Conservation (phyloP, 352 stramenopile species). For the Aphanomyces astaci region DNA sequence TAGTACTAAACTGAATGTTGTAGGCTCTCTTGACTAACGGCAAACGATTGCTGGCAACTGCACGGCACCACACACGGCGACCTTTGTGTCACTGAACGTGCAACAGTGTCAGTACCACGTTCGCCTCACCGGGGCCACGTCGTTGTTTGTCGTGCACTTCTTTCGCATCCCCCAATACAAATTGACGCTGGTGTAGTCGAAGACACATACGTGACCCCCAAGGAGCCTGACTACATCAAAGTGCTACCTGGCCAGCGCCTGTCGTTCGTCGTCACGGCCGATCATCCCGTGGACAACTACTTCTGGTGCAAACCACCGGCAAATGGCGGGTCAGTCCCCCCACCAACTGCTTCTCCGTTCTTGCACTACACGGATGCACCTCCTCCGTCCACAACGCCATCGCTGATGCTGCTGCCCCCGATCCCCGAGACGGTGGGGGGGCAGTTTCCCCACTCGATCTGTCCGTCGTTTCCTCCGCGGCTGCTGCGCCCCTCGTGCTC, state of each 20-base stretch:
- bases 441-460: slow-evolving; percentile 8
- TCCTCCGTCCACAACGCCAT: slow-evolving; percentile 4
- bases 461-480: not conserved
- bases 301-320: slow-evolving; percentile 16
- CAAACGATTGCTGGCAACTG: slow-evolving; percentile 19
- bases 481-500: slow-evolving; percentile 13
- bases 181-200: slow-evolving; percentile 33
- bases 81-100: slow-evolving; percentile 27
- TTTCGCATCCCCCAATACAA: slow-evolving; percentile 29
- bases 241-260: slow-evolving; percentile 27
- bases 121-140: slow-evolving; percentile 25
- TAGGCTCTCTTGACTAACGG: slow-evolving; percentile 31
- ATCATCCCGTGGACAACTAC: slow-evolving; percentile 30
- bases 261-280: slow-evolving; percentile 25
- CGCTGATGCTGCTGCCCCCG: slow-evolving; percentile 20
- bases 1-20: too few relatives aligned
- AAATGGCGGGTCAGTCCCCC: not conserved
- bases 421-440: slow-evolving; percentile 22
- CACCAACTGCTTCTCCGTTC: slow-evolving; percentile 27
- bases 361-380: slow-evolving; percentile 2
- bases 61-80: slow-evolving; percentile 1
- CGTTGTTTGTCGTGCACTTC: slow-evolving; percentile 31
- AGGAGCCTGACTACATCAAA: slow-evolving; percentile 25
- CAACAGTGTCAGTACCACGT: slow-evolving; percentile 28
- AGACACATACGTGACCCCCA: slow-evolving; percentile 29